Evolutionary conservation across 2,329 filamentous ascomycete species (phyloP), one percentile per base, ranked within the genome.

Genomic region (Botrytis pseudocinerea): DNA sequence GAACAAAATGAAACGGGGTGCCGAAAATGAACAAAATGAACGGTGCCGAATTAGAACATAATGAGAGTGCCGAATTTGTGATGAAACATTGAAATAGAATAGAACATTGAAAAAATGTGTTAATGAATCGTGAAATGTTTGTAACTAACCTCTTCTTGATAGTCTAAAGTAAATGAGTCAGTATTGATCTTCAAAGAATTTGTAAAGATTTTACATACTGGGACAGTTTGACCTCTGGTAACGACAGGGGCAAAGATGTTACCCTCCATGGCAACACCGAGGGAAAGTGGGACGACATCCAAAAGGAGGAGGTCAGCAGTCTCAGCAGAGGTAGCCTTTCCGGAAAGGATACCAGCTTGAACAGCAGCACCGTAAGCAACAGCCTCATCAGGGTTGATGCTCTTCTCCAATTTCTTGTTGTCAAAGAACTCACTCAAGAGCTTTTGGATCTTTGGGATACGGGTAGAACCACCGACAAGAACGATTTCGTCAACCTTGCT

Each of bases 331-430:
- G 93, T 96, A 80, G 96, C 96, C 91, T 98, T 97, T 84, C 96
- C 96, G 74, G 95, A 98, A 78, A 99, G 92, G 84, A 99, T 98
- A 91, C 95, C 96, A 79, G 96, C 96, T 88, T 99, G 96, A 76
- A 99, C 95, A 80, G 96, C 96, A 78, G 96, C 96, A 91, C 96
- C 96, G 86, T 98, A 98, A 80, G 96, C 96, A 82, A 99, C 96
- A 80, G 96, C 96, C 89, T 99, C 96, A 83, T 99, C 96, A 81
- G 96, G 96, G 91, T 99, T 99, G 88, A 98, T 98, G 89, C 93
- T 96, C 90, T 98, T 98, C 91, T 98, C 95, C 79, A 98, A 93
- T 92, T 99, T 98, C 94, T 99, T 99, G 86, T 95, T 95, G 84
- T 97, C 93, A 88, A 99, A 99, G 90, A 95, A 98, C 86, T 99